These are phyloP conservation scores for Cicer yamashitae DNA, from an alignment of 306 rosid genomes.

Conservation along the genomic window DNA sequence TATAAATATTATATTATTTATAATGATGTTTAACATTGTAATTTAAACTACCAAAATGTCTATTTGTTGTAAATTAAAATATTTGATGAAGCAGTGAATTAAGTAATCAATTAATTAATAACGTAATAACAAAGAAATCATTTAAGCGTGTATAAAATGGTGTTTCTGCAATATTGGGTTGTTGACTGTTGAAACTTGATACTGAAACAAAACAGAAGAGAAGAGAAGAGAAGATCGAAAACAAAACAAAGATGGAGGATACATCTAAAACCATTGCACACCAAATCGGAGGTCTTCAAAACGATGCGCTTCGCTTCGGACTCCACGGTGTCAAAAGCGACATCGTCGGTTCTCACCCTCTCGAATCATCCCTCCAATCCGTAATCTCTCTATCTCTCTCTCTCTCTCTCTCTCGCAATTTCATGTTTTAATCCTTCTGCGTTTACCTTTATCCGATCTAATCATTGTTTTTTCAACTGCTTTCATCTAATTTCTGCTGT, in stretches of 20 bases:
- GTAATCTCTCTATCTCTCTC: constrained; percentile 51
- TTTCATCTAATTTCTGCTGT: not conserved
- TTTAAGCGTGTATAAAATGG: not conserved
- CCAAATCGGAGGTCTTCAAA: constrained; percentile 91
- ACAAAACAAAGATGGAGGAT: constrained; percentile 55
- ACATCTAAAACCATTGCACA: constrained; percentile 70
- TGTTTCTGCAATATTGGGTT: not conserved
- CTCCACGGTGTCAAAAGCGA: constrained; percentile 87
- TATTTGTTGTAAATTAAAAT: no score
- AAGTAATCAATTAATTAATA: not conserved
- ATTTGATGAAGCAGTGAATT: no score
- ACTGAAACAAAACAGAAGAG: not conserved
- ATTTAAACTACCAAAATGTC: no score
- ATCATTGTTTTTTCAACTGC: not conserved
- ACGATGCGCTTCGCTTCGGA: constrained; percentile 87
- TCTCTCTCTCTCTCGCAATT: constrained; percentile 15
- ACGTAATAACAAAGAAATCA: not conserved
- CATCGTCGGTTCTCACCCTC: constrained; percentile 86
- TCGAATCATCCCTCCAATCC: constrained; percentile 72
- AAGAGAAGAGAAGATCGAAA: constrained; percentile 21
- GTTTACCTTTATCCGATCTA: not conserved
- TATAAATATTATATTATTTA: no score
- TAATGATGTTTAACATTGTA: no score
- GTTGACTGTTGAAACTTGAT: not conserved
- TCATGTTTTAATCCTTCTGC: not conserved